phyloP scores from a whole-genome alignment of 176 grass and related monocot species.

The Pontederia paniculata region DNA sequence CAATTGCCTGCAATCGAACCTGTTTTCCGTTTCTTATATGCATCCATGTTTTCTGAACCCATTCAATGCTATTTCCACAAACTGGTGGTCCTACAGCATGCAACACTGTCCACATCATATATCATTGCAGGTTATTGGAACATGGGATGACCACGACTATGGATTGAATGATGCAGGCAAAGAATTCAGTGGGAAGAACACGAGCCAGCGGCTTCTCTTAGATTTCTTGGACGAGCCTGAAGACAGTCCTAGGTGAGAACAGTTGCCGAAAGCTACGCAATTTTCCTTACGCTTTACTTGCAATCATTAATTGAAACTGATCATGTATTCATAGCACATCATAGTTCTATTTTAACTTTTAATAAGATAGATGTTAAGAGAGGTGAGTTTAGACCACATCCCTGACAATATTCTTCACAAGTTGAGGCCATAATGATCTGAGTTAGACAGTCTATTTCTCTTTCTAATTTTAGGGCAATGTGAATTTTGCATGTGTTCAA shows the following conservation, averaged over 20 bases:
- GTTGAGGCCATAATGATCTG: too few relatives aligned
- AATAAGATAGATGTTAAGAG: too few relatives aligned
- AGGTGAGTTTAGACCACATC: too few relatives aligned
- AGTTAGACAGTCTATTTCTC: too few relatives aligned
- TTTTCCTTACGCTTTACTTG: not conserved
- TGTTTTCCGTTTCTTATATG: too few relatives aligned
- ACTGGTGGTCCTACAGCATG: not conserved
- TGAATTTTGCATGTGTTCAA: too few relatives aligned
- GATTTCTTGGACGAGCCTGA: slow-evolving; percentile 89
- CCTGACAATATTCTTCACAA: too few relatives aligned
- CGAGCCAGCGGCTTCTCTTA: slow-evolving; percentile 64
- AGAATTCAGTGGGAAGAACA: slow-evolving; percentile 52
- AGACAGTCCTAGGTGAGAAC: slow-evolving; percentile 54
- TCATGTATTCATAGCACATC: not conserved
- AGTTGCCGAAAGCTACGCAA: not conserved
- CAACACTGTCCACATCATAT: slow-evolving; percentile 11
- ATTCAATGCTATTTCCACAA: not conserved
- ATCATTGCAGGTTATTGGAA: slow-evolving; percentile 76
- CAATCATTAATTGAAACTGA: not conserved
- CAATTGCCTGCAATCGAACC: too few relatives aligned
- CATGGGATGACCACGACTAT: slow-evolving; percentile 98
- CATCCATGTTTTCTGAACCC: not conserved
- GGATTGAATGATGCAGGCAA: slow-evolving; percentile 97
- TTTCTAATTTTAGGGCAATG: too few relatives aligned
- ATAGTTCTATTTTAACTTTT: too few relatives aligned